Conservation (phyloP, 2,329 filamentous ascomycete species). For the Macroventuria anomochaeta region DNA sequence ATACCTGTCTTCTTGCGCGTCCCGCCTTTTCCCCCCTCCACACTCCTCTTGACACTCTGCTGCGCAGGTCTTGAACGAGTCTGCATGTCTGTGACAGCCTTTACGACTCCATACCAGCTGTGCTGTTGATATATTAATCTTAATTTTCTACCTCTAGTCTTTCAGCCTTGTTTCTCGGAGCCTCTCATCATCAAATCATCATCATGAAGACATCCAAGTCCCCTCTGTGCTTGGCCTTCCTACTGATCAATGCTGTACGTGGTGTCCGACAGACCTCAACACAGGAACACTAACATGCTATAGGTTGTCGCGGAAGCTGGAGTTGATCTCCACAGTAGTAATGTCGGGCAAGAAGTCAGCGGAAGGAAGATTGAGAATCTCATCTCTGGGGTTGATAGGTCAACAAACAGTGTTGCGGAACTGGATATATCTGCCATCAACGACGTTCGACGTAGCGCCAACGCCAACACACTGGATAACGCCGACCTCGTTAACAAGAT, state of each 20-base stretch:
- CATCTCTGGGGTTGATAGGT: slow-evolving; percentile 30
- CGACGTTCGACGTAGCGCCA: slow-evolving; percentile 14
- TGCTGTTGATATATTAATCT: slow-evolving; percentile 44
- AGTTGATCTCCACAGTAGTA: slow-evolving; percentile 33
- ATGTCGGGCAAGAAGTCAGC: slow-evolving; percentile 29
- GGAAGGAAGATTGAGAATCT: slow-evolving; percentile 37
- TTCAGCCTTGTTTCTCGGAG: neutral
- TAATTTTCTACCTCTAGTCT: slow-evolving; percentile 26
- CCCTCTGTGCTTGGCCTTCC: slow-evolving; percentile 32
- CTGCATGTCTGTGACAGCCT: slow-evolving; percentile 43
- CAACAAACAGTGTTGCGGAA: slow-evolving; percentile 20
- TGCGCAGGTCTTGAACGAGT: slow-evolving; percentile 46
- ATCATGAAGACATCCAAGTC: slow-evolving; percentile 42
- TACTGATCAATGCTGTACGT: slow-evolving; percentile 43
- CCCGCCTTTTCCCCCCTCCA: slow-evolving; percentile 22
- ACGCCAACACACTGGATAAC: slow-evolving; percentile 19
- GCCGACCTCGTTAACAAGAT: slow-evolving; percentile 21
- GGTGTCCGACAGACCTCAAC: neutral
- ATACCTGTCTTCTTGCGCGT: slow-evolving; percentile 24
- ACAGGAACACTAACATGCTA: slow-evolving; percentile 23
- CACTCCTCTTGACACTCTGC: slow-evolving; percentile 41
- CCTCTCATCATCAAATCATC: neutral
- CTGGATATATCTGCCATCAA: slow-evolving; percentile 18
- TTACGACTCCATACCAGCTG: slow-evolving; percentile 42
- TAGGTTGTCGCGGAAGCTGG: slow-evolving; percentile 36